Evolutionary conservation across 2,329 filamentous ascomycete genomes (phyloP), one percentile per base, ranked within the genome.

Genomic region (Aschersonia sp.): DNA sequence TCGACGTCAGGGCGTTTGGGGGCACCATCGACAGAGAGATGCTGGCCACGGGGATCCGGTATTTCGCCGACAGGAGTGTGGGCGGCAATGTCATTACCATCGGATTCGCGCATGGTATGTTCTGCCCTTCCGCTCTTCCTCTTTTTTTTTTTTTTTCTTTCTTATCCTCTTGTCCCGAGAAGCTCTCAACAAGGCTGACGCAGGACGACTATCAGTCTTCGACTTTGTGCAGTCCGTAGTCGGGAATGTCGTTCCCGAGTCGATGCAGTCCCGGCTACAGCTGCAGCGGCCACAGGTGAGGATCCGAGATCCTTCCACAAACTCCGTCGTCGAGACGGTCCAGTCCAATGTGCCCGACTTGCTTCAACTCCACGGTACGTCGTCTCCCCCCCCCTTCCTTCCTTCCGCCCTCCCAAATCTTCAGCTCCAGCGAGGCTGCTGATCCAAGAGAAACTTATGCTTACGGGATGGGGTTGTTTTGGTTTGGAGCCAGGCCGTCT

Each of bases 11-110:
- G 31, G 65, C 60, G 0, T 63, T 56, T 42, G 68, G 66, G 0
- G 68, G 66, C 2, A 57, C 65, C 1, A 53, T 59, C 0, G 55
- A 58, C 7, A 56, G 68, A 4, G 60, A 64, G 1, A 49, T 49
- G 0, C 2, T 71, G 4, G 54, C 60, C 0, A 54, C 58, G 30
- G 60, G 59, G 0, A 54, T 74, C 32, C 56, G 62, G 31, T 81
- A 79, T 49, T 73, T 75, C 42, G 57, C 69, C 0, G 62, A 75
- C 5, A 61, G 67, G 9, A 61, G 66, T 6, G 55, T 77, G 1
- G 72, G 72, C 0, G 70, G 70, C 0, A 73, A 71, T 37, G 9
- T 60, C 1, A 58, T 64, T 14, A 70, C 64, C 1, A 71, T 72
- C 42, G 62, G 63, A 0, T 57, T 70, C 4, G 67, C 57, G 0